A percentile compares a stretch with the other conserved stretches of the same genome.
These are phyloP conservation scores for Verticillium nubilum DNA, from an alignment of 2,329 filamentous ascomycete genomes.

Conservation along the genomic window DNA sequence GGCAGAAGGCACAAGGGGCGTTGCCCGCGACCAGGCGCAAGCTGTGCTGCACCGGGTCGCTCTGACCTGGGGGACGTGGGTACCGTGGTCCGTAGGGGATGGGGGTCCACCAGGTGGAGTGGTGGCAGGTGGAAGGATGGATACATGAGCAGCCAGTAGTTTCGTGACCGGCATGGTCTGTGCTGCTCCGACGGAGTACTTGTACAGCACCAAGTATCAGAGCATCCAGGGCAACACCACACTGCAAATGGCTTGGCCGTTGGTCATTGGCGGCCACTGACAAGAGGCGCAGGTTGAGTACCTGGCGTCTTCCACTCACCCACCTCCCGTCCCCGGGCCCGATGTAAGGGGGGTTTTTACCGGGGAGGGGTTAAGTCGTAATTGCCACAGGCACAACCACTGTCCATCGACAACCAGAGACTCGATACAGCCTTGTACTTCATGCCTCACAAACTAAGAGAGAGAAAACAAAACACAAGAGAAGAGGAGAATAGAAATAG, in stretches of 20 bases:
- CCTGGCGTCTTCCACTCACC: not conserved
- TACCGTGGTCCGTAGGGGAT: not conserved
- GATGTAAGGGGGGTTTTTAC: not conserved
- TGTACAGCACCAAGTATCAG: not conserved
- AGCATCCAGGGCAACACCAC: not conserved
- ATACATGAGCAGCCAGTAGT: not conserved
- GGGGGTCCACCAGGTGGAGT: not conserved
- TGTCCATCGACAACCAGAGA: not conserved
- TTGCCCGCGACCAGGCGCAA: not conserved
- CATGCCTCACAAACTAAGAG: no score
- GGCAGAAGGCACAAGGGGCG: conserved; percentile 2
- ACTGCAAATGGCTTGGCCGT: not conserved
- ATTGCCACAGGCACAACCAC: not conserved
- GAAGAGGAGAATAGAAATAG: no score
- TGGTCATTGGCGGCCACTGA: not conserved
- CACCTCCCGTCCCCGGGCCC: not conserved
- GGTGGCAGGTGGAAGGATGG: not conserved
- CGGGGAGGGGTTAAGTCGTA: not conserved
- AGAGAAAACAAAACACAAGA: no score
- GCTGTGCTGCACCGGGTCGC: not conserved
- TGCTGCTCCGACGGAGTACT: not conserved
- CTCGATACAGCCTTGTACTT: no score
- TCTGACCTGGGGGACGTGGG: not conserved
- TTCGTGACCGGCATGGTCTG: not conserved
- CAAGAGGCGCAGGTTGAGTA: not conserved